These are phyloP conservation scores for Dictyostelium firmibasis DNA, from an alignment of 78 protist genomes.

Conservation along the genomic window DNA sequence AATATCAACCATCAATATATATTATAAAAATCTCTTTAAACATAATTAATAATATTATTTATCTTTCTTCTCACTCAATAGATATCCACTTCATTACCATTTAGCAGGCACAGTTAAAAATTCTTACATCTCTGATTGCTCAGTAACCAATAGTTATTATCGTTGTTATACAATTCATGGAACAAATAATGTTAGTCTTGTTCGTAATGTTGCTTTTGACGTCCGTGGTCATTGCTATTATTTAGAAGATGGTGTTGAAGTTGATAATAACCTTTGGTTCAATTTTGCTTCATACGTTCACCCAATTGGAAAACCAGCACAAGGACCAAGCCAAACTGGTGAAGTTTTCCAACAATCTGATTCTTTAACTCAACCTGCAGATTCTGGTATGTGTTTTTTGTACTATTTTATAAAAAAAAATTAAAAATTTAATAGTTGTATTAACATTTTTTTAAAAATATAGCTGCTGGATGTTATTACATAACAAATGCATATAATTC, in stretches of 20 bases:
- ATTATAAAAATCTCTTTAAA: too few species aligned
- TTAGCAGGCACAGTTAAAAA: conserved; percentile 14
- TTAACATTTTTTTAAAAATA: neutral
- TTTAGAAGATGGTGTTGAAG: conserved; percentile 88
- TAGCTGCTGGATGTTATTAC: conserved; percentile 85
- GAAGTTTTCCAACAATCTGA: conserved; percentile 17
- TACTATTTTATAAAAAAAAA: too few species aligned
- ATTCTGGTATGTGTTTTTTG: conserved; percentile 78
- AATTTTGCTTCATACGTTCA: conserved; percentile 83
- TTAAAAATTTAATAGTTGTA: too few species aligned
- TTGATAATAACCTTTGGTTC: conserved; percentile 69
- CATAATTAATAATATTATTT: too few species aligned
- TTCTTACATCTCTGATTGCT: conserved; percentile 45
- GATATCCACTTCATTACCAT: conserved; percentile 87
- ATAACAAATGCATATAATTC: conserved; percentile 85
- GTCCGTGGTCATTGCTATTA: conserved; percentile 83
- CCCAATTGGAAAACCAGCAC: conserved; percentile 73
- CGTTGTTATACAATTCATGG: conserved; percentile 85
- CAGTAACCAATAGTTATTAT: conserved; percentile 52
- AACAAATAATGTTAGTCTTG: conserved; percentile 27
- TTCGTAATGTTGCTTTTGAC: conserved; percentile 79
- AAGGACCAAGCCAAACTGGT: conserved; percentile 63
- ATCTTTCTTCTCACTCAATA: neutral
- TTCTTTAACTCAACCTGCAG: conserved; percentile 82
- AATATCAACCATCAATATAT: too few species aligned